phyloP scores from a whole-genome alignment of 1,284 basidiomycete genomes.

The Cryptococcus deneoformans region DNA sequence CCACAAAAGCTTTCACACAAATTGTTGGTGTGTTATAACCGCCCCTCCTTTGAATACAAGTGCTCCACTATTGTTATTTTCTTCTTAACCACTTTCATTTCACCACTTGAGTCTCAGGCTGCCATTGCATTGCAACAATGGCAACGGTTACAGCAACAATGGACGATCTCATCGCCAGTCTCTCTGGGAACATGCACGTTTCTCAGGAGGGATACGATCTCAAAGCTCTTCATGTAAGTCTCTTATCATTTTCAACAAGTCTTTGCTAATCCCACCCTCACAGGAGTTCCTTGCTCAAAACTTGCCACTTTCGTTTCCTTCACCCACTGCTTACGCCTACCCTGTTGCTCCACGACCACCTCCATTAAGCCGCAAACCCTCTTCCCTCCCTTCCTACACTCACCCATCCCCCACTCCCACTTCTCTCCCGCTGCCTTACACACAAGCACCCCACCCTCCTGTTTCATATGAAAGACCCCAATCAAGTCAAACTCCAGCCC shows the following conservation, averaged over 20 bases:
- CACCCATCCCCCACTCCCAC: slow-evolving; percentile 1
- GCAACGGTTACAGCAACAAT: slow-evolving; percentile 38
- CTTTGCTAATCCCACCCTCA: not conserved
- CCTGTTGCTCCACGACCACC: slow-evolving; percentile 11
- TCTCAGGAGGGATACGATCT: slow-evolving; percentile 41
- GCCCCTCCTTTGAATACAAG: not conserved
- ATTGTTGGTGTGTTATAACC: too few species aligned
- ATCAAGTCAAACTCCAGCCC: slow-evolving; percentile 2
- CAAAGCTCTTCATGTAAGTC: slow-evolving; percentile 57
- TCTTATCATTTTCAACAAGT: not conserved
- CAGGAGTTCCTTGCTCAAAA: slow-evolving; percentile 15
- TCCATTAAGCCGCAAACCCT: slow-evolving; percentile 11
- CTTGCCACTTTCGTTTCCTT: slow-evolving; percentile 4
- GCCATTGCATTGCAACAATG: not conserved
- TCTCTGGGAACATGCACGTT: slow-evolving; percentile 37
- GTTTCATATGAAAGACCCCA: not conserved
- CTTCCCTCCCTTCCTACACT: slow-evolving; percentile 13
- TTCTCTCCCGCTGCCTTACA: not conserved
- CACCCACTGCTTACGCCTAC: slow-evolving; percentile 3
- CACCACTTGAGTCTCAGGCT: not conserved
- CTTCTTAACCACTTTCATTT: not conserved
- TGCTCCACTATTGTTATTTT: not conserved
- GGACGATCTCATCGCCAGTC: slow-evolving; percentile 42
- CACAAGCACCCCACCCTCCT: slow-evolving; percentile 7
- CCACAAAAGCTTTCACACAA: too few species aligned